Base-by-base conservation (phyloP, 352 stramenopile genomes). In the Pythium aristosporum region DNA sequence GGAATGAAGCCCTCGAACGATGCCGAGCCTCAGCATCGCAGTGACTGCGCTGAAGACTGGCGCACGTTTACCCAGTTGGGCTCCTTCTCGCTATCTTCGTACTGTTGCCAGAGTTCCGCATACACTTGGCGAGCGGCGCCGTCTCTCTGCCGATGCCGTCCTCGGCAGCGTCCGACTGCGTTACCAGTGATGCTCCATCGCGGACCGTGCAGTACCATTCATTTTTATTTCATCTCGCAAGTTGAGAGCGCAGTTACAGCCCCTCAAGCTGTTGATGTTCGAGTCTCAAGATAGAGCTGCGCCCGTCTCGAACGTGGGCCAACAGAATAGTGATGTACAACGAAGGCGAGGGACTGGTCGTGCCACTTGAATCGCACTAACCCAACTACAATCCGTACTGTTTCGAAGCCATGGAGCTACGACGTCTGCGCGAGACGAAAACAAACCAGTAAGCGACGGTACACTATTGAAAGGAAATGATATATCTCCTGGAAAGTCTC, bases 331-430 rank as follows among this genome's bases (percentile, higher is more conserved):
- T 41, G 20, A 28, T 15, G 39, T 54, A 54, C n/a, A 47, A 12
- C 51, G 36, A 64, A 44, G 54, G 54, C 47, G 51, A 41, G 25
- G 68, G 41, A 34, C 68, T 62, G 6, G 11, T 46, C 37, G 50
- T 78, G 21, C 71, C 71, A 13, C 36, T 25, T 30, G 50, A 58
- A 21, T 78, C 64, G 68, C 53, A 75, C 49, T 78, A 67, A 30
- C 21, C 68, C 63, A n/a, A 63, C 72, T 13, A 32, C 23, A n/a
- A 28, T 63, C 42, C 75, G 67, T 20, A 20, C 46, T n/a, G n/a
- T 15, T 78, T 78, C 25, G 68, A 59, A 63, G 61, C 53, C 15
- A 47, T 44, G 11, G 58, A 48, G 23, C 48, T 71, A 7, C 67
- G 63, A 28, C 73, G 71, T 47, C 71, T 61, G n/a, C 59, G 57